Conservation (phyloP, 495 filamentous ascomycete species). For the Xylaria telfairii region DNA sequence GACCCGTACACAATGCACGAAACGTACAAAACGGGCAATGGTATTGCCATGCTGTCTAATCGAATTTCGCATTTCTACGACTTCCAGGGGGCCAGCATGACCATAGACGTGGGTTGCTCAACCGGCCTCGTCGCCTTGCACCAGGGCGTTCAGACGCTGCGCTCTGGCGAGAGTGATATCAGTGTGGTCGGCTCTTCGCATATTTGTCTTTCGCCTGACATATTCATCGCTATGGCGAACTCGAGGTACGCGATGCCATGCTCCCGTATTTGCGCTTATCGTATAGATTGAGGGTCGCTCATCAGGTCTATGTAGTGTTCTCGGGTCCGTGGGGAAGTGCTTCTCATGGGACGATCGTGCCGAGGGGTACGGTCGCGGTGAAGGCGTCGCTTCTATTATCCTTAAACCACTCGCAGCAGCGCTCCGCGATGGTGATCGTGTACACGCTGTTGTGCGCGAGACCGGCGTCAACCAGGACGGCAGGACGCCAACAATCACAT, state of each 20-base stretch:
- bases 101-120: slow-evolving; percentile 80
- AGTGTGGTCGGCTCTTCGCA: not conserved
- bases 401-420: not conserved
- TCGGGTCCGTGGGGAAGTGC: too few species aligned
- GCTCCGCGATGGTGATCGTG: not conserved
- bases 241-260: too few species aligned
- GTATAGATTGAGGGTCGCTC: too few species aligned
- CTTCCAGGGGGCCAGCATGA: slow-evolving; percentile 59
- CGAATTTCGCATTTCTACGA: slow-evolving; percentile 44
- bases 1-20: too few species aligned
- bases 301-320: too few species aligned
- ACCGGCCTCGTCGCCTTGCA: slow-evolving; percentile 60
- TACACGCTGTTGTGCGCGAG: not conserved
- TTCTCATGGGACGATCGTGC: not conserved
- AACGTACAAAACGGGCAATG: not conserved
- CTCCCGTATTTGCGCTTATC: too few species aligned
- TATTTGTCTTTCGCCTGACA: too few species aligned
- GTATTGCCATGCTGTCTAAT: not conserved
- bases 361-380: not conserved
- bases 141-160: not conserved
- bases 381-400: not conserved
- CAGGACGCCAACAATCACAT: not conserved
- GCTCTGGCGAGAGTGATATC: not conserved
- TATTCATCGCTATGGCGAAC: too few species aligned
- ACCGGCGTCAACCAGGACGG: not conserved